Evolutionary conservation across 768 basidiomycete genomes (phyloP), one percentile per base, ranked within the genome.

Genomic region (Xerocomellus amylosporus): DNA sequence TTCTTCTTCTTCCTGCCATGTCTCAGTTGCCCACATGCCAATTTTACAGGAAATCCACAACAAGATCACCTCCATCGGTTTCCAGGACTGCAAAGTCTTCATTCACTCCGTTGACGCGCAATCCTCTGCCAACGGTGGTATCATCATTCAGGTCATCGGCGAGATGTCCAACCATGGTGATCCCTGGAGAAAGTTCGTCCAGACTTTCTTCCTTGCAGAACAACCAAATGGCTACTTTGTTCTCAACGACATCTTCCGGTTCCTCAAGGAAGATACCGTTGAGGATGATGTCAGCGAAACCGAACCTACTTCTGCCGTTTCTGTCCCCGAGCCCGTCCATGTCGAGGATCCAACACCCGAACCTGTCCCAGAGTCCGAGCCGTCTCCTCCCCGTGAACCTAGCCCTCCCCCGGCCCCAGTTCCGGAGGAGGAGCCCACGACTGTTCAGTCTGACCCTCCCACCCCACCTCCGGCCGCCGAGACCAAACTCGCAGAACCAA

Each of bases 151-250:
- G 73, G 97, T 98, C 73, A 96, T 96, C 69, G 97, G 97, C 62
- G 97, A 99, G 78, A 95, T 98, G 90, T 93, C 91, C 49, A 98
- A 98, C 75, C 81, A 84, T 60, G 82, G 83, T 53, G 90, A 89
- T 49, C 81, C 90, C 5, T 99, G 97, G 97, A 86, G 88, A 68
- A 99, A 98, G 77, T 99, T 99, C 65, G 95, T 94, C 12, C 97
- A 99, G 76, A 98, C 96, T 8, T 98, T 99, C 77, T 98, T 99
- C 89, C 87, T 99, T 51, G 97, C 97, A 37, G 94, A 98, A 73
- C 97, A 99, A 75, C 93, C 93, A 14, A 97, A 96, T 63, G 97
- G 97, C 40, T 99, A 98, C 78, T 99, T 96, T 70, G 97, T 99
- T 60, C 86, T 99, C 74, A 99, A 99, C 75, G 97, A 99, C 77